Evolutionary conservation across 1,284 basidiomycete species (phyloP).

Genomic region (Moniliophthora roreri): DNA sequence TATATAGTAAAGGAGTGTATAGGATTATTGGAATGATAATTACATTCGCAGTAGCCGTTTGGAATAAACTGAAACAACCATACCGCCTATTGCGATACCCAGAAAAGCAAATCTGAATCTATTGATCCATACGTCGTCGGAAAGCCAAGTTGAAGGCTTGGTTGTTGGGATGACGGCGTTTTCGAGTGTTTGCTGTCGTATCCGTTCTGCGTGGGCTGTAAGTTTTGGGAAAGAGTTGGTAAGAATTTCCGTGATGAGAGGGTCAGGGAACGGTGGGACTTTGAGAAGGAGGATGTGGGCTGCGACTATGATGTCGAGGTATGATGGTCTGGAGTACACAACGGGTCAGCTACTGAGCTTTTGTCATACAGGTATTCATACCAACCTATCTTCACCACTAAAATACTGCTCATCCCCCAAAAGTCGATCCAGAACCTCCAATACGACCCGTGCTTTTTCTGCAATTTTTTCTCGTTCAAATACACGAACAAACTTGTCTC

Average conservation of each 20-base stretch:
- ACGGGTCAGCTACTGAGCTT: neutral
- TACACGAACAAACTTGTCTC: conserved; percentile 40
- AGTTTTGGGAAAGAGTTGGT: conserved; percentile 55
- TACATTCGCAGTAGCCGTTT: neutral
- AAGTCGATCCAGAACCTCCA: conserved; percentile 59
- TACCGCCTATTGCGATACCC: conserved; percentile 33
- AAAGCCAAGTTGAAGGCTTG: neutral
- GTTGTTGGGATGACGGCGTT: neutral
- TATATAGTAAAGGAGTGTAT: no score
- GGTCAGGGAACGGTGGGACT: conserved; percentile 60
- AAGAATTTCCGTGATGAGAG: conserved; percentile 53
- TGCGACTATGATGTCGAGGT: conserved; percentile 62
- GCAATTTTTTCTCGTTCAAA: conserved; percentile 67
- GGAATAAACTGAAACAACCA: conserved; percentile 25
- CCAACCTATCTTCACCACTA: conserved; percentile 42
- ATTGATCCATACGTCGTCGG: conserved; percentile 18
- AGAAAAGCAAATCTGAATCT: conserved; percentile 38
- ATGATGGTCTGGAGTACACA: conserved; percentile 4
- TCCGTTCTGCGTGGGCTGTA: conserved; percentile 50
- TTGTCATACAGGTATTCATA: neutral
- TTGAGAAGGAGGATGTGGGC: conserved; percentile 64
- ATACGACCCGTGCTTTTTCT: conserved; percentile 53
- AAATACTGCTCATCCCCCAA: conserved; percentile 54
- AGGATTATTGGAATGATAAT: no score
- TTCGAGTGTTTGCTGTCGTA: conserved; percentile 32